phyloP scores from a whole-genome alignment of 768 basidiomycete genomes.

The Suillus americanus region DNA sequence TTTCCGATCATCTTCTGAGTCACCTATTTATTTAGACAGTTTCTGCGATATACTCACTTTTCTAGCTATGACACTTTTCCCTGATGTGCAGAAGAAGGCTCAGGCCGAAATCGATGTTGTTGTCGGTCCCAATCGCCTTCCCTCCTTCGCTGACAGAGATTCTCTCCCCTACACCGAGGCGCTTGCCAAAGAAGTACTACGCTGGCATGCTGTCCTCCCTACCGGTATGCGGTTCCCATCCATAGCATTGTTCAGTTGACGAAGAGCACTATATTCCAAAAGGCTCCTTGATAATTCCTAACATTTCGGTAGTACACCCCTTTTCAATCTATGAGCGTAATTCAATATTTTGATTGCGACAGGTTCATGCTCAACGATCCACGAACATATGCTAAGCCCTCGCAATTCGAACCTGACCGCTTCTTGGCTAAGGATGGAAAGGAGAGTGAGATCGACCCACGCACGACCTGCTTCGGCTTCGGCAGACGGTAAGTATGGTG shows the following conservation, averaged over 20 bases:
- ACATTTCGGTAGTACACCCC: background rate
- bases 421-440: background rate
- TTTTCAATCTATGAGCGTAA: background rate
- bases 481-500: background rate
- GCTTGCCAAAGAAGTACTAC: background rate
- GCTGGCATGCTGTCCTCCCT: background rate
- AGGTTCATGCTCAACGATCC: background rate
- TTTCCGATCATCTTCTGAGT: too few relatives aligned
- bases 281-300: background rate
- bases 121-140: background rate
- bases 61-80: background rate
- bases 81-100: background rate
- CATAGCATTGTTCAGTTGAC: background rate
- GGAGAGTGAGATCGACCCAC: background rate
- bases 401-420: background rate
- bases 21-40: background rate
- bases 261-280: background rate
- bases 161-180: background rate
- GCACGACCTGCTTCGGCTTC: background rate
- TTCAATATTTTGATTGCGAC: background rate
- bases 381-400: background rate
- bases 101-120: background rate
- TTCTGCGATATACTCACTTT: background rate
- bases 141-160: background rate
- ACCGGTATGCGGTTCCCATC: background rate